Base-by-base conservation (phyloP, 1,284 basidiomycete species). In the Cryptococcus sp. region DNA sequence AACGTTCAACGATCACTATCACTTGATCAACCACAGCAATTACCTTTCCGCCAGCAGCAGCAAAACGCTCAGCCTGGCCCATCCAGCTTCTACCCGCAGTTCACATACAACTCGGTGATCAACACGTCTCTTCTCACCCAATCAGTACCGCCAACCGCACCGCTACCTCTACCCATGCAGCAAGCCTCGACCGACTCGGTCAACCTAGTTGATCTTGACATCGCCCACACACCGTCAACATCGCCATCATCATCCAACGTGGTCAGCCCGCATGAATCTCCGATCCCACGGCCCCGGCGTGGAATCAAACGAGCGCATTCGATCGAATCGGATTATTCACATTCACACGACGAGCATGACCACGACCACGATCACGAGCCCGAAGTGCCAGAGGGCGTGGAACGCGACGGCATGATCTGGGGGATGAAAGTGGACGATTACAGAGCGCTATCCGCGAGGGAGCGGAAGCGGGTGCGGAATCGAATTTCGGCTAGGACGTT, bases 351-450 rank as follows among this genome's bases (percentile, higher is more conserved):
- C 30, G 67, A 65, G 11, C 62, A 59, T 35, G 61, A 63, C 41
- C 53, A 61, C 23, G 59, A 65, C 25, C 52, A 62, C 35, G 71
- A 74, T 39, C 64, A 67, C 35, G 70, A 70, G 22, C 69, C 65
- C 25, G 76, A 78, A 38, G 72, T 77, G 22, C 71, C 73, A 25
- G 75, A 77, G 58, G 78, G 76, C 39, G 73, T 78, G 25, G 78
- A 79, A 63, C 62, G 73, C 45, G 76, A 79, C 60, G 78, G 78
- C 17, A 78, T 78, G 74, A 79, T 79, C 57, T 79, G 78, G 78
- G 78, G 78, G 13, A 78, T 79, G 76, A 73, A 71, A 62, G 75
- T 77, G 20, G 76, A 77, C 19, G 72, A 73, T 22, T 79, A 79
- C 61, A 61, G 75, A 22, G 70, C 74, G 20, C 60, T 78, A 11